Conservation (phyloP, 2,329 filamentous ascomycete genomes). For the Verticillium zaregamsianum region DNA sequence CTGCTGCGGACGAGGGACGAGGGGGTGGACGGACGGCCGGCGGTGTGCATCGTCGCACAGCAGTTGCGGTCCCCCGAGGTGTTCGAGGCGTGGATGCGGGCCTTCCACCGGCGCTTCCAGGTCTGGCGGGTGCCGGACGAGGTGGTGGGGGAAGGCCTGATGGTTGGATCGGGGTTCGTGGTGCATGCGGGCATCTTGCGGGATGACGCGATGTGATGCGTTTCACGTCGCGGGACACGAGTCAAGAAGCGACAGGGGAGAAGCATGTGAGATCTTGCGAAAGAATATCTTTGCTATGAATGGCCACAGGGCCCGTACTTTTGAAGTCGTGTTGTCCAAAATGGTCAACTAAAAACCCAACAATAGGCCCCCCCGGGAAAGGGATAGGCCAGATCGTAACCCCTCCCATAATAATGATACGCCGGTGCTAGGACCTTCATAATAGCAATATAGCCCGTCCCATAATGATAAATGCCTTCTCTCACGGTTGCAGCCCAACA, state of each 20-base stretch:
- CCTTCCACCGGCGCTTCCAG: conserved; percentile 62
- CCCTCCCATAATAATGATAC: not conserved
- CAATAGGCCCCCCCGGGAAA: not conserved
- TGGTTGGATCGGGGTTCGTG: conserved; percentile 68
- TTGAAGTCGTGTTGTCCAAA: not conserved
- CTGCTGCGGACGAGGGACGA: conserved; percentile 38
- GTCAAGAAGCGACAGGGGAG: not conserved
- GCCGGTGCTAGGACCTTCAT: not conserved
- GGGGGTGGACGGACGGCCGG: conserved; percentile 34
- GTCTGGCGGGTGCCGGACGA: conserved; percentile 73
- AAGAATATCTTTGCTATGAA: not conserved
- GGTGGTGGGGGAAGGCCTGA: conserved; percentile 54
- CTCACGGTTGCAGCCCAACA: not conserved
- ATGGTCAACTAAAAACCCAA: not conserved
- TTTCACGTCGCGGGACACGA: not conserved
- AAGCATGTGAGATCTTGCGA: not conserved
- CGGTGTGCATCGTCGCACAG: conserved; percentile 79
- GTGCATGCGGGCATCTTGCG: conserved; percentile 72
- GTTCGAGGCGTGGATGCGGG: conserved; percentile 74
- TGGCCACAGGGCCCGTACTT: not conserved
- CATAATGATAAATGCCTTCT: conserved; percentile 7
- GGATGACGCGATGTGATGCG: not conserved
- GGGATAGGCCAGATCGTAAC: not conserved
- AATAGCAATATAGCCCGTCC: conserved; percentile 3
- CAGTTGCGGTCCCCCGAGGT: conserved; percentile 83